Base-by-base conservation (phyloP, 169 alveolate species). In the Cryptosporidium sp. region DNA sequence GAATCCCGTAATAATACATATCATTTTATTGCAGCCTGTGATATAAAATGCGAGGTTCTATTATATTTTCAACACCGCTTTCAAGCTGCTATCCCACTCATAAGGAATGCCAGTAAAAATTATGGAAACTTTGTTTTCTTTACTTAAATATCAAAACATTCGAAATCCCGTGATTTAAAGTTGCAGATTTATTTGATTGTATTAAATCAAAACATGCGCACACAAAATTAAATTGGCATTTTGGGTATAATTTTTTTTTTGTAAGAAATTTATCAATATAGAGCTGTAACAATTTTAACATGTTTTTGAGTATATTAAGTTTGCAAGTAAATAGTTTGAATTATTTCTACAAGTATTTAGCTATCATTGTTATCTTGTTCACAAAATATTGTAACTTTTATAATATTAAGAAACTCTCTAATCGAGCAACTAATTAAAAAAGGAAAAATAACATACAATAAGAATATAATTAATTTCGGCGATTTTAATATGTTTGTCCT, bases 351-450 rank as follows among this genome's bases (percentile, higher is more conserved):
- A 60, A 96, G 86, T 1, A 97, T 97, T 80, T 95, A 97, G 3
- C 97, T 97, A n/a, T 97, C 97, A 92, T 97, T 97, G 89, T 97
- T 94, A 18, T 98, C 98, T 12, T 98, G 98, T 2, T 98, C 99
- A 92, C 97, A 93, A 42, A 62, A 62, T n/a, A 92, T 51, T 42
- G 65, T 60, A 10, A 92, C 62, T 35, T 75, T 62, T 8, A 4
- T 80, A 29, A 2, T 45, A 2, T 14, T 29, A 16, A 42, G n/a
- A 26, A 75, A 62, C 8, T 60, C 65, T 8, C 31, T 42, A 3
- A 61, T 33, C 18, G 62, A 56, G 35, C 3, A 31, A 31, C 1
- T 31, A 31, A 31, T 31, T 31, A 31, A 31, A 31, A 2, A 31
- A 31, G 35, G 35, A 31, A 31, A 31, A 31, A 31, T 31, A 31